Evolutionary conservation across 148 eudicot species (phyloP).

Genomic region (Euryodendron excelsum): DNA sequence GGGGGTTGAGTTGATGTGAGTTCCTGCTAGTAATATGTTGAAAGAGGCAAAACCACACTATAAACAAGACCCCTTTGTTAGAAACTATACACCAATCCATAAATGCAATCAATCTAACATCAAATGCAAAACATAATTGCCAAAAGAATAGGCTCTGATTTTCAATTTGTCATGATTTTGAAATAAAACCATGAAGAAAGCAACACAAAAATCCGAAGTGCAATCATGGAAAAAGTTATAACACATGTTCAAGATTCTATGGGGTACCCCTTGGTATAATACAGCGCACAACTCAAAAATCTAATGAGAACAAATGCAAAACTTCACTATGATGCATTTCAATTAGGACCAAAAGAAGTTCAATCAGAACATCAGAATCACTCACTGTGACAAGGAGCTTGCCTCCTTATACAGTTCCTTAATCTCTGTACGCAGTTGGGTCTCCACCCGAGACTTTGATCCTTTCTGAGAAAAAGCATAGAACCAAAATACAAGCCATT

Average conservation of each 20-base stretch:
- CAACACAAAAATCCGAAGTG: not conserved
- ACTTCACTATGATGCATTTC: not conserved
- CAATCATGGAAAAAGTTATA: not conserved
- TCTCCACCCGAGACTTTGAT: slow-evolving; percentile 38
- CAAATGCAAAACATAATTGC: not conserved
- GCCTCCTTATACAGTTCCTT: slow-evolving; percentile 85
- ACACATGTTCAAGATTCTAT: not conserved
- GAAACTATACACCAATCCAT: not conserved
- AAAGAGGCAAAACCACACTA: no score
- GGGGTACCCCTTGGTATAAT: not conserved
- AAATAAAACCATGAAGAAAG: not conserved
- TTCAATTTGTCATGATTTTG: not conserved
- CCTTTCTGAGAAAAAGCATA: slow-evolving; percentile 41
- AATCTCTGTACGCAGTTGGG: slow-evolving; percentile 64
- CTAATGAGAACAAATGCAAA: not conserved
- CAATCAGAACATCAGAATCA: slow-evolving; percentile 1
- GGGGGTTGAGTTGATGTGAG: not conserved
- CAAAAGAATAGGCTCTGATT: no score
- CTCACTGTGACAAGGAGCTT: slow-evolving; percentile 70
- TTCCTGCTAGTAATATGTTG: no score
- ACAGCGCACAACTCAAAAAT: not conserved
- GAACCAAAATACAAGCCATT: not conserved
- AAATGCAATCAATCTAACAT: not conserved
- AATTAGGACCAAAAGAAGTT: not conserved
- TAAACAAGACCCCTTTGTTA: not conserved